phyloP scores from a whole-genome alignment of 345 rosid species.

The Camelina hispida region DNA sequence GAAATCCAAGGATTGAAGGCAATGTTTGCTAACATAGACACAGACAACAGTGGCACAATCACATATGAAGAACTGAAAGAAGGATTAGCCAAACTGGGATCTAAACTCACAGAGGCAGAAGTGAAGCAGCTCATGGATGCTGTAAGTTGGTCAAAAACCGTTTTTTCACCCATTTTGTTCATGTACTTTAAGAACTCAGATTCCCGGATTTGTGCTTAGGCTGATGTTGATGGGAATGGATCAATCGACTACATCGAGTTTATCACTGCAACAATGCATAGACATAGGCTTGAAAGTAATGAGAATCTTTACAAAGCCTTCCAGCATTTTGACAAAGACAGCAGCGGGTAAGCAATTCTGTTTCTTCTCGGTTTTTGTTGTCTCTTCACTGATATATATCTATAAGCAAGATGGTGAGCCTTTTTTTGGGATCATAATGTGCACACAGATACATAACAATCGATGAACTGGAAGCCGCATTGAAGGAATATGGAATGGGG shows the following conservation, averaged over 20 bases:
- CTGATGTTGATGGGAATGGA: conserved; percentile 96
- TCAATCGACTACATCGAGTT: conserved; percentile 94
- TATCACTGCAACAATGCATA: conserved; percentile 91
- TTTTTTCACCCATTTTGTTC: background rate
- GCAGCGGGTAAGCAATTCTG: conserved; percentile 66
- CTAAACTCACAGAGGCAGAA: conserved; percentile 86
- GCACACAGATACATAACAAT: conserved; percentile 70
- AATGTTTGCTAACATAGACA: conserved; percentile 87
- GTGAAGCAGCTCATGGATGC: conserved; percentile 95
- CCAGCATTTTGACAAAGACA: conserved; percentile 89
- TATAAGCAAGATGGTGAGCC: background rate
- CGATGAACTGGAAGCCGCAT: conserved; percentile 77
- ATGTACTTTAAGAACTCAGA: conserved; percentile 5
- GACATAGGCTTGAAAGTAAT: conserved; percentile 79
- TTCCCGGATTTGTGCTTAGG: conserved; percentile 49
- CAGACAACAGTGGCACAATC: conserved; percentile 88
- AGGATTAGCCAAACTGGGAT: conserved; percentile 84
- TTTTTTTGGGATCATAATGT: background rate
- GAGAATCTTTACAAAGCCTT: conserved; percentile 90
- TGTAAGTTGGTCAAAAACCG: conserved; percentile 50
- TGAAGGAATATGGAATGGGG: conserved; percentile 87
- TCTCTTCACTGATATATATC: background rate
- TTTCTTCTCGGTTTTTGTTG: background rate
- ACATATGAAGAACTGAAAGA: conserved; percentile 87
- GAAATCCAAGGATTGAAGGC: conserved; percentile 85